Percentiles rank a stretch among this genome's conserved stretches.
Conservation (phyloP, 2,329 filamentous ascomycete genomes). For the Iodosphaeria phyllophila region DNA sequence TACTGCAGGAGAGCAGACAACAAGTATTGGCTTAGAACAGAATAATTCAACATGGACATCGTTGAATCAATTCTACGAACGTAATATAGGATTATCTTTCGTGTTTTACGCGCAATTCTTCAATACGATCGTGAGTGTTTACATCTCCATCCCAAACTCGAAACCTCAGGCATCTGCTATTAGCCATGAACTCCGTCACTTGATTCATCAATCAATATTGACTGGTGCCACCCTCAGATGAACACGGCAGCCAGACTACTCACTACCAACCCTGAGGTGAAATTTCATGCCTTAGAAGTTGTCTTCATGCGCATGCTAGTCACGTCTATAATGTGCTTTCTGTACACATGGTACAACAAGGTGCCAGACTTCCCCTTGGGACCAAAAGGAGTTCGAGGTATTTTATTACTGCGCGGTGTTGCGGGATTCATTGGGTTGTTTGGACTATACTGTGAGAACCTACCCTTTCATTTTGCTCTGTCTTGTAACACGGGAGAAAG, state of each 20-base stretch:
- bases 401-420: conserved; percentile 45
- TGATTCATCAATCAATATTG: too few species aligned
- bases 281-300: conserved; percentile 21
- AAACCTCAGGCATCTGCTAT: too few species aligned
- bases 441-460: conserved; percentile 24
- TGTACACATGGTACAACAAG: conserved; percentile 21
- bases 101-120: too few species aligned
- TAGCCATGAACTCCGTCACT: too few species aligned
- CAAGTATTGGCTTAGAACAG: too few species aligned
- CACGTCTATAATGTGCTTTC: conserved; percentile 16
- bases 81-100: too few species aligned
- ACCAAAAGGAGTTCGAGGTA: conserved; percentile 35
- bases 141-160: too few species aligned
- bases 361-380: conserved; percentile 49
- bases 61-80: too few species aligned
- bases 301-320: conserved; percentile 23
- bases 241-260: conserved; percentile 19
- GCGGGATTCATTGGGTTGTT: conserved; percentile 49
- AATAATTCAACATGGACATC: too few species aligned
- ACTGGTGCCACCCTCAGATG: too few species aligned
- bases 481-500: neutral
- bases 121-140: too few species aligned
- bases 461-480: neutral
- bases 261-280: conserved; percentile 14
- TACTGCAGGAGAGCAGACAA: too few species aligned